phyloP scores from a whole-genome alignment of 2,329 filamentous ascomycete species.

The Pseudovirgaria hyperparasitica region DNA sequence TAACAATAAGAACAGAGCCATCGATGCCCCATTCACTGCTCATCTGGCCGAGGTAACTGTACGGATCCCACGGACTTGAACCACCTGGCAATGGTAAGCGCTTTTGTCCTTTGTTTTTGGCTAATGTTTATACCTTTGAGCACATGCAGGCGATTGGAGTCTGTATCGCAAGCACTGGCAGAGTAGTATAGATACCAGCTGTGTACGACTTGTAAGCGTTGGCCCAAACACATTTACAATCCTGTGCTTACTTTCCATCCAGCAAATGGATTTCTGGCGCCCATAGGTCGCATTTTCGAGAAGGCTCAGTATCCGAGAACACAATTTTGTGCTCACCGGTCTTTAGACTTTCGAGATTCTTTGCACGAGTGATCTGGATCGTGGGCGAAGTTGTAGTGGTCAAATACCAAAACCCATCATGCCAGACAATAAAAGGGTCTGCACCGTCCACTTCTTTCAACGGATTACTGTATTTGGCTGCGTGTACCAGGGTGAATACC shows the following conservation, averaged over 20 bases:
- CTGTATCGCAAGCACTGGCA: constrained; percentile 1
- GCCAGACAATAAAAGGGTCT: constrained; percentile 5
- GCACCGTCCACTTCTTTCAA: constrained; percentile 38
- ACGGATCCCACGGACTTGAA: constrained; percentile 2
- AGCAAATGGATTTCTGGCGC: constrained; percentile 5
- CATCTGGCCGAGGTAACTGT: constrained; percentile 2
- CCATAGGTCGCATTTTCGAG: constrained; percentile 5
- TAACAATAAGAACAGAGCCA: constrained; percentile 2
- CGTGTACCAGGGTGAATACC: constrained; percentile 14
- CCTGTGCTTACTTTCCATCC: constrained; percentile 4
- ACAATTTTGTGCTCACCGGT: constrained; percentile 4
- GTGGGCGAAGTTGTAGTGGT: constrained; percentile 5
- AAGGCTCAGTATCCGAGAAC: constrained; percentile 1
- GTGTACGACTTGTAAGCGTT: too few species aligned
- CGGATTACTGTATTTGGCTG: constrained; percentile 38
- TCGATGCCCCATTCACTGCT: constrained; percentile 5
- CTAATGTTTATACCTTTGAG: constrained; percentile 1
- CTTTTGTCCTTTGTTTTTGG: background rate
- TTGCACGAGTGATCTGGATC: constrained; percentile 4
- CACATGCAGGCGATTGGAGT: background rate
- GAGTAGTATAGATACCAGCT: constrained; percentile 7
- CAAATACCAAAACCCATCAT: constrained; percentile 5
- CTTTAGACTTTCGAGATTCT: constrained; percentile 6
- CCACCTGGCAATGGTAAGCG: background rate
- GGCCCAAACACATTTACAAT: too few species aligned